A percentile compares a stretch with the other conserved stretches of the same genome.
Conservation (phyloP, 1,139 yeast species). For the Magnusiomyces magnusii region DNA sequence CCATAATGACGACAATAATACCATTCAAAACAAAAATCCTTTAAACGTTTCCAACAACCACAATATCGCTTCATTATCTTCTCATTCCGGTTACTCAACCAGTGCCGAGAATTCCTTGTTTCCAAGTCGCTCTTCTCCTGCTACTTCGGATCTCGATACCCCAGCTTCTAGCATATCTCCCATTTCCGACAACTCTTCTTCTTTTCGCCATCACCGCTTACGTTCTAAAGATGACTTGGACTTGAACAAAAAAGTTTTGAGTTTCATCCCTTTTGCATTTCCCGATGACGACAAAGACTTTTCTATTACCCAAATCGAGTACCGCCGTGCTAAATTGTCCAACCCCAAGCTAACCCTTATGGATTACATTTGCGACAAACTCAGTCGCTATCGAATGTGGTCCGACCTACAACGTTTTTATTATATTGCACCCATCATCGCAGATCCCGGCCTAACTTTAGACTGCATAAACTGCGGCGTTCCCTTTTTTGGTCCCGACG, state of each 20-base stretch:
- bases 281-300: constrained; percentile 14
- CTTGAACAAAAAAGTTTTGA: background rate
- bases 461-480: constrained; percentile 25
- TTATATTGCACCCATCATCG: constrained; percentile 20
- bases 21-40: constrained; percentile 2
- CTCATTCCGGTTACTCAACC: background rate
- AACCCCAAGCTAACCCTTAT: constrained; percentile 9
- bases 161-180: constrained; percentile 1
- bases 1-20: constrained; percentile 11
- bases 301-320: constrained; percentile 9
- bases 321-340: background rate
- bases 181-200: background rate
- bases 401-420: constrained; percentile 17
- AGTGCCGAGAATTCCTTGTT: background rate
- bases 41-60: background rate
- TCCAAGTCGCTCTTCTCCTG: background rate
- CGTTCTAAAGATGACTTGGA: background rate
- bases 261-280: constrained; percentile 11
- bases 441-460: constrained; percentile 16
- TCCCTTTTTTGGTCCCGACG: constrained; percentile 21
- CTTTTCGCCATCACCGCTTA: background rate
- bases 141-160: background rate
- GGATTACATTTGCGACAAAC: constrained; percentile 12
- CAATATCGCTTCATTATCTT: background rate
- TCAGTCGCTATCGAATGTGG: constrained; percentile 8